phyloP scores from a whole-genome alignment of 2,329 filamentous ascomycete species.

The Exophiala spinifera region DNA sequence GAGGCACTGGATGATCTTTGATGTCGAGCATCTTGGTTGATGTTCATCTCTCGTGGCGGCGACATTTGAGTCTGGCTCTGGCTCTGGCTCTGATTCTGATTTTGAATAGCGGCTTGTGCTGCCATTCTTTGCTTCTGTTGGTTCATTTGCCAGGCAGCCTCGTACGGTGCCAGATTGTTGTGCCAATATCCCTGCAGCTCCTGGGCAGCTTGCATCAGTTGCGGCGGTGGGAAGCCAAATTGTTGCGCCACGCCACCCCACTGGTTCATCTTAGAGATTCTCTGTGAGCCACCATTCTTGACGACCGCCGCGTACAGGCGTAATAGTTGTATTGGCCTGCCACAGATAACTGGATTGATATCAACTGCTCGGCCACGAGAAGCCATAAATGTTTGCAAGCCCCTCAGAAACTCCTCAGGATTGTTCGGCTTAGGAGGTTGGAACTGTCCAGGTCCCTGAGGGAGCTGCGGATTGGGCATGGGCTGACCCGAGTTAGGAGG shows the following conservation, averaged over 20 bases:
- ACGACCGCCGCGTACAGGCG: conserved; percentile 74
- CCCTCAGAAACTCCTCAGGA: conserved; percentile 71
- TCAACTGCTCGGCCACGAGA: conserved; percentile 71
- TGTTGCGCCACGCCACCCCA: conserved; percentile 72
- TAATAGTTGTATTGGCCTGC: conserved; percentile 70
- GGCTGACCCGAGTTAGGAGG: conserved; percentile 13
- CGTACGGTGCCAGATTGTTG: conserved; percentile 71
- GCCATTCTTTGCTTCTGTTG: conserved; percentile 44
- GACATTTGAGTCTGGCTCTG: conserved; percentile 33
- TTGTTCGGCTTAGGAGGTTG: conserved; percentile 34
- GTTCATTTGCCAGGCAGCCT: conserved; percentile 50
- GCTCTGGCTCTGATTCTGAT: conserved; percentile 36
- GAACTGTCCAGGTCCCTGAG: conserved; percentile 17
- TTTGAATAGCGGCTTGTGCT: conserved; percentile 39
- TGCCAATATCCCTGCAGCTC: conserved; percentile 73
- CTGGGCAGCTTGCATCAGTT: conserved; percentile 63
- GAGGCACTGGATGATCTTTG: conserved; percentile 23
- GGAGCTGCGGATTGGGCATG: conserved; percentile 18
- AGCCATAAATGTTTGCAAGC: conserved; percentile 73
- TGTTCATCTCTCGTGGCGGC: conserved; percentile 35
- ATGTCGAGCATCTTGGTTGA: conserved; percentile 32
- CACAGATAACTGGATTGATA: conserved; percentile 67
- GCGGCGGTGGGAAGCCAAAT: conserved; percentile 58
- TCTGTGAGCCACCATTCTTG: conserved; percentile 73
- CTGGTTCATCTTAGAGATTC: conserved; percentile 63